These are phyloP conservation scores for Flaveria robusta DNA, from an alignment of 129 eudicot species.

Conservation along the genomic window DNA sequence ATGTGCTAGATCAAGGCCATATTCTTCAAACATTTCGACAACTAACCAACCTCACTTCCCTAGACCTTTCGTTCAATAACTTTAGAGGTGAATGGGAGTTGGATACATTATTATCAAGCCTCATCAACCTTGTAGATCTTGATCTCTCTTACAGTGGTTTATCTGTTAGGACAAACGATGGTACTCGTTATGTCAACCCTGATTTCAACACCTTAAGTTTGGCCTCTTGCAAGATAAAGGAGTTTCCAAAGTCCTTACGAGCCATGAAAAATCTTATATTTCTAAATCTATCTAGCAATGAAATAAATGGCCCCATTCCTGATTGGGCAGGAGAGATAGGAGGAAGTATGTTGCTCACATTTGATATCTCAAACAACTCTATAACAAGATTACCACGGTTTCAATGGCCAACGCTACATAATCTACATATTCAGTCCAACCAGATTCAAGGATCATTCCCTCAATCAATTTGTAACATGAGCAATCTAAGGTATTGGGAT, in stretches of 20 bases:
- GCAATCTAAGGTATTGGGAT: not conserved
- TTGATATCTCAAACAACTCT: slow-evolving; percentile 38
- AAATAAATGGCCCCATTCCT: slow-evolving; percentile 26
- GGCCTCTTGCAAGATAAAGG: slow-evolving; percentile 21
- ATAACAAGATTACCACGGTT: slow-evolving; percentile 1
- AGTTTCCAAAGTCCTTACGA: slow-evolving; percentile 10
- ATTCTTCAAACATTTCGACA: not conserved
- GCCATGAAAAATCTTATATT: not conserved
- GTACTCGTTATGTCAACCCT: not conserved
- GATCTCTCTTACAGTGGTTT: slow-evolving; percentile 31
- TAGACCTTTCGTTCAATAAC: slow-evolving; percentile 20
- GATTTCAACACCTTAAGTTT: not conserved
- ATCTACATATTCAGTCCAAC: slow-evolving; percentile 19
- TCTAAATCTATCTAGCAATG: slow-evolving; percentile 24
- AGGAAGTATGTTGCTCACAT: not conserved
- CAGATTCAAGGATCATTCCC: slow-evolving; percentile 30
- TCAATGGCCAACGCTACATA: no score
- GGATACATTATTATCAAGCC: slow-evolving; percentile 24
- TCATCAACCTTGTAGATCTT: slow-evolving; percentile 15
- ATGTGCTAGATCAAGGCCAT: slow-evolving; percentile 8
- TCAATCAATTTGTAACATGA: slow-evolving; percentile 35
- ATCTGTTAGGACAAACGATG: not conserved
- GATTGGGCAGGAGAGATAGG: slow-evolving; percentile 21
- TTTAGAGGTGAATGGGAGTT: slow-evolving; percentile 28
- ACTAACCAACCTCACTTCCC: not conserved